These are phyloP conservation scores for Xylaria digitata DNA, from an alignment of 2,329 filamentous ascomycete species.

Conservation along the genomic window DNA sequence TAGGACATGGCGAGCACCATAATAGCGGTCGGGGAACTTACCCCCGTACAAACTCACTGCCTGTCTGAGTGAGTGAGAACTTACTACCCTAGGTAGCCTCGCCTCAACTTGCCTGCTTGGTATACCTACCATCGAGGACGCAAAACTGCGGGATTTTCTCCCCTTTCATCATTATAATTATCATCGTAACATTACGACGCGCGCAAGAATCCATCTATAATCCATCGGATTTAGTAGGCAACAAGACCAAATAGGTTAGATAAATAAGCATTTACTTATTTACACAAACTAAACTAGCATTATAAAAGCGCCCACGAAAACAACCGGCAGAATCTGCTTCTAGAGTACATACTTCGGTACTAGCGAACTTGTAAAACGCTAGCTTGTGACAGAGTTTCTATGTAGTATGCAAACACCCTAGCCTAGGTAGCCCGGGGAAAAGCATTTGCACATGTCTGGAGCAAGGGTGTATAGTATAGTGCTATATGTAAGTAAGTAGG, in stretches of 20 bases:
- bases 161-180: too few relatives aligned
- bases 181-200: too few relatives aligned
- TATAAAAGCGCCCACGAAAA: too few relatives aligned
- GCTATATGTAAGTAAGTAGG: not conserved
- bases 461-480: constrained; percentile 2
- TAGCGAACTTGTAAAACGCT: not conserved
- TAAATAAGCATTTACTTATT: constrained; percentile 1
- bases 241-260: constrained; percentile 2
- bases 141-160: too few relatives aligned
- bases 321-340: constrained; percentile 2
- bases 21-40: too few relatives aligned
- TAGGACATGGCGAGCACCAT: not conserved
- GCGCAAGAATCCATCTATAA: not conserved
- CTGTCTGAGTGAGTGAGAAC: too few relatives aligned
- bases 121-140: too few relatives aligned
- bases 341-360: too few relatives aligned
- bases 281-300: constrained; percentile 7
- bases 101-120: too few relatives aligned
- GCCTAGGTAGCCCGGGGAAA: not conserved
- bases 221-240: constrained; percentile 9
- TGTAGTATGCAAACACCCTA: not conserved
- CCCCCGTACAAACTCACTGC: too few relatives aligned
- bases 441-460: constrained; percentile 14
- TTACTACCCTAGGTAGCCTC: too few relatives aligned
- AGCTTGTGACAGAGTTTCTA: constrained; percentile 15